A percentile compares a stretch with the other conserved stretches of the same genome.
Conservation (phyloP, 768 basidiomycete genomes). For the Auricularia auricula-judae region DNA sequence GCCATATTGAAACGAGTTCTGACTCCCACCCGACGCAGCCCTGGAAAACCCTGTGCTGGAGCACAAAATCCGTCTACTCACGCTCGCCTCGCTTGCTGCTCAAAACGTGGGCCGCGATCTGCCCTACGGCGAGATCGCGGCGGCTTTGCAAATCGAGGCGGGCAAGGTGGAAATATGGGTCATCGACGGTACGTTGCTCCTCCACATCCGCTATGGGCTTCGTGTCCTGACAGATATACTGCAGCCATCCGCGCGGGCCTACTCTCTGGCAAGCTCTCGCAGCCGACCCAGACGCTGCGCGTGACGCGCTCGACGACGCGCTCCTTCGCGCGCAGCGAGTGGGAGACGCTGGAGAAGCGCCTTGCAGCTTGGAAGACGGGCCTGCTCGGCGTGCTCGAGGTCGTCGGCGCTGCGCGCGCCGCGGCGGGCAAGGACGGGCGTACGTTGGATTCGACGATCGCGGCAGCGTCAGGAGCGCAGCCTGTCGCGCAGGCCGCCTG, state of each 20-base stretch:
- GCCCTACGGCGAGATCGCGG: conserved; percentile 57
- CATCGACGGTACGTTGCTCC: conserved; percentile 55
- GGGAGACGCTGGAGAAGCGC: conserved; percentile 66
- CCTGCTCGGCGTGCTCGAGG: conserved; percentile 56
- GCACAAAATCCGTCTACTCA: conserved; percentile 69
- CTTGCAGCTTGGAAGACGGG: conserved; percentile 70
- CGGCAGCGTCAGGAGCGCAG: not conserved
- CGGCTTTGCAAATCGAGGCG: conserved; percentile 50
- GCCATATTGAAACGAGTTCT: not conserved
- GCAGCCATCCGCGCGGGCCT: conserved; percentile 73
- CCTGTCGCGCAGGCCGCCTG: not conserved
- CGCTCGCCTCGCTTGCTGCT: conserved; percentile 67
- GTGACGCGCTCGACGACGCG: conserved; percentile 66
- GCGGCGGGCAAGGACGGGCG: not conserved
- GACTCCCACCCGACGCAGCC: conserved; percentile 23
- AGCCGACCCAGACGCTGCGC: conserved; percentile 61
- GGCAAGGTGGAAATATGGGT: conserved; percentile 76
- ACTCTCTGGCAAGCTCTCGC: conserved; percentile 73
- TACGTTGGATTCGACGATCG: not conserved
- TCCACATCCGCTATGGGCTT: not conserved
- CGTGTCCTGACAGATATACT: not conserved
- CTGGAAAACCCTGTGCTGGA: conserved; percentile 51
- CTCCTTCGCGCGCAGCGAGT: conserved; percentile 66
- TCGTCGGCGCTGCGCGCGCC: conserved; percentile 26
- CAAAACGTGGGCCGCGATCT: conserved; percentile 65